Base-by-base conservation (phyloP, 805 yeast species). In the Yarrowia yakushimensis region DNA sequence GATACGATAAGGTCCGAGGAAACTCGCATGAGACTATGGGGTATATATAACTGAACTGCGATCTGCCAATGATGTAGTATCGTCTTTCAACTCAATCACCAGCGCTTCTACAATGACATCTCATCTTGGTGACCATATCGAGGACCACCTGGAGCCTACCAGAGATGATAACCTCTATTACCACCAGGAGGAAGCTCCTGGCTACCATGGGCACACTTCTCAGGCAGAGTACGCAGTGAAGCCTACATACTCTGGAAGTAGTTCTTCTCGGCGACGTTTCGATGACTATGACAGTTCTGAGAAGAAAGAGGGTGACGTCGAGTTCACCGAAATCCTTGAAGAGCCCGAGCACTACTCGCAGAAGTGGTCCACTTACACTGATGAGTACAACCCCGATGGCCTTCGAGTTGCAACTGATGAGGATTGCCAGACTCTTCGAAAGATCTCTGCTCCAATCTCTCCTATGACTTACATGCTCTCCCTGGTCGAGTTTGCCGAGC, bases 401-500 rank as follows among this genome's bases (percentile, higher is more conserved):
- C 55, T 48, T 8, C 18, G 55, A 31, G 12, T 48, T 15, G 55
- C 55, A 22, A 48, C 55, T 2, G 66, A 65, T 28, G 66, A 65
- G n/a, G 22, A 27, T 11, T 15, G 52, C 15, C 15, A 11, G 13
- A 64, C 65, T 30, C 60, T 65, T 6, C 50, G 66, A 41, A 64
- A 50, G 27, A 46, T 65, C 13, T 34, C 66, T 22, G 66, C 54
- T 10, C 25, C 30, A 2, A 42, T 65, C 13, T 62, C 65, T 20
- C 37, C 66, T 13, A 50, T 50, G 27, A 63, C 64, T 1, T 65
- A 64, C 60, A 59, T 59, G 37, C 30, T 64, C 25, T 65, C 79
- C 65, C 57, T 76, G 6, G 72, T 77, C 43, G 85, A 82, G 67
- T 79, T 81, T 66, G 82, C 84, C 18, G 85, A 81, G 71, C 76